Conservation (phyloP, 1,284 basidiomycete species). For the Cutaneotrichosporon cavernicola region DNA sequence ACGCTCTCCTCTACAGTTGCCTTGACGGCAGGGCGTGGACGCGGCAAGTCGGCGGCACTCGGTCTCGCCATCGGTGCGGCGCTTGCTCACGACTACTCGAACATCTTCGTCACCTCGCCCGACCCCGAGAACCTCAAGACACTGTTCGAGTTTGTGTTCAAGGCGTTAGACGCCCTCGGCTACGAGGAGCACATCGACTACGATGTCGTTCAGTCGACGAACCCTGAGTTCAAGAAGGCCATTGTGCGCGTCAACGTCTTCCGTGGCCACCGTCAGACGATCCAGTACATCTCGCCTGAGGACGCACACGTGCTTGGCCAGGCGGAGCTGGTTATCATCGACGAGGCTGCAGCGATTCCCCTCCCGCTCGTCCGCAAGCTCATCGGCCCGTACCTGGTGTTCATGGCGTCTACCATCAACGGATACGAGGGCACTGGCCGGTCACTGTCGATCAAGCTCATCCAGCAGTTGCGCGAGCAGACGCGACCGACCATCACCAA, state of each 20-base stretch:
- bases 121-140: conserved; percentile 98
- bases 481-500: conserved; percentile 62
- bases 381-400: conserved; percentile 95
- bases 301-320: conserved; percentile 96
- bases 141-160: conserved; percentile 97
- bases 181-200: conserved; percentile 99
- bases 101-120: conserved; percentile 97
- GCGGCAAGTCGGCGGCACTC: conserved; percentile 94
- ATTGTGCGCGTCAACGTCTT: conserved; percentile 96
- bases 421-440: conserved; percentile 99
- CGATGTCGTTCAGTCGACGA: conserved; percentile 90
- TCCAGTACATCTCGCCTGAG: conserved; percentile 97
- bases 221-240: conserved; percentile 91
- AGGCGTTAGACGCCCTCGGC: conserved; percentile 89
- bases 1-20: conserved; percentile 92
- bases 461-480: conserved; percentile 91
- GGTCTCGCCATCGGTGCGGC: conserved; percentile 93
- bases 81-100: conserved; percentile 90
- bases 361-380: conserved; percentile 91
- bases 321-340: conserved; percentile 95
- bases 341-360: conserved; percentile 97
- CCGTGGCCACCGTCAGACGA: conserved; percentile 86
- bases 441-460: conserved; percentile 93
- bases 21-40: conserved; percentile 88
- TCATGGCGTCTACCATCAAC: conserved; percentile 98